phyloP scores from a whole-genome alignment of 2,329 filamentous ascomycete genomes.

The Xylaria sp. region DNA sequence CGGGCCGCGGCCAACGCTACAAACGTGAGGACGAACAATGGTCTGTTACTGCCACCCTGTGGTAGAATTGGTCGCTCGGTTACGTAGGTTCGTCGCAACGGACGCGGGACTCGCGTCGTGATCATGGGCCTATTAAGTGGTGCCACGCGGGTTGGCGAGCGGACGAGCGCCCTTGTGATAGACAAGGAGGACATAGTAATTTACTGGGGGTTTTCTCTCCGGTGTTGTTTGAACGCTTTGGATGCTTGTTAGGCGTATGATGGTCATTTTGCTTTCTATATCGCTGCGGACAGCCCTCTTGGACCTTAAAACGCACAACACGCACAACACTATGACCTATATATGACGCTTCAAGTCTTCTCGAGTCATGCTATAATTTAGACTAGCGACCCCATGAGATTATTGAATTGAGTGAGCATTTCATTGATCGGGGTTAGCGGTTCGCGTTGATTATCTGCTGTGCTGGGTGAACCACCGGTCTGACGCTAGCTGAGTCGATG shows the following conservation, averaged over 20 bases:
- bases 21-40: slow-evolving; percentile 16
- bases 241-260: neutral
- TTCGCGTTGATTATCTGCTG: neutral
- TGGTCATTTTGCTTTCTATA: too few species aligned
- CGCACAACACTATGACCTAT: slow-evolving; percentile 5
- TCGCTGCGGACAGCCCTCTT: neutral
- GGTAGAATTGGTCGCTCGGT: slow-evolving; percentile 11
- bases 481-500: slow-evolving; percentile 7
- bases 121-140: neutral
- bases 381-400: neutral
- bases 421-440: neutral
- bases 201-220: neutral
- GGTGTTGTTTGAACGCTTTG: neutral
- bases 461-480: neutral
- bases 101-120: neutral
- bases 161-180: slow-evolving; percentile 5
- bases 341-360: slow-evolving; percentile 16
- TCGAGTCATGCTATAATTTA: neutral
- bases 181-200: slow-evolving; percentile 3
- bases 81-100: slow-evolving; percentile 14
- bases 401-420: neutral
- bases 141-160: neutral
- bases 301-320: neutral
- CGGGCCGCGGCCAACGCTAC: too few species aligned
- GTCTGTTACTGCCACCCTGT: slow-evolving; percentile 7